Evolutionary conservation across 2,329 filamentous ascomycete species (phyloP), one percentile per base, ranked within the genome.

Genomic region (Thelonectria rubi): DNA sequence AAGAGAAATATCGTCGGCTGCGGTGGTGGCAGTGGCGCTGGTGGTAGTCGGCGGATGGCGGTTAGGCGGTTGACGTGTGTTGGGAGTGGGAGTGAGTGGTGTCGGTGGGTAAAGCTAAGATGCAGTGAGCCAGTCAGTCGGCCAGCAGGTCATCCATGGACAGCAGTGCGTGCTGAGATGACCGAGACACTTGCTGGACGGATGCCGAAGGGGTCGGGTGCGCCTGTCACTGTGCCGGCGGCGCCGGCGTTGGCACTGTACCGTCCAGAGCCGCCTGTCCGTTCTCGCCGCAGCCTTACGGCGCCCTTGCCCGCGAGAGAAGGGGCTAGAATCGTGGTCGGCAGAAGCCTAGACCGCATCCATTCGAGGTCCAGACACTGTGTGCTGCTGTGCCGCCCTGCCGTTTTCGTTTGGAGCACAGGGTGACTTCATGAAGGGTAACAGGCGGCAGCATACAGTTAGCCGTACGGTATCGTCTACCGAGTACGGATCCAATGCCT

Each of bases 1-100:
- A 58, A 63, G 58, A 39, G 43, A 54, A 57, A 58, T 63, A 42
- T 57, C 58, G 55, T 50, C 51, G 55, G 55, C 54, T 55, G 58
- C 6, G 34, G 54, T 62, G 58, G 7, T n/a, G 55, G 55, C 54
- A 55, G 58, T 7, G 34, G 54, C n/a, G n/a, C n/a, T 62, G 55
- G 26, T 30, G 26, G 26, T 30, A 6, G 64, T 60, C 63, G 67
- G 58, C 62, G 56, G 63, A 32, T 67, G 57, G 64, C 54, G 51
- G 60, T 60, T 60, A 37, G 60, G 58, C 52, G 55, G 67, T 68
- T 69, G 68, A 68, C 63, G 65, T 69, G 68, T 66, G 59, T 66
- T 47, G 45, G 42, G 65, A 46, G 20, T 14, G 18, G 18, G n/a
- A 46, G 42, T 46, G 42, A 46, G 17, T 24, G 20, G 10, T 15